Percentiles rank a stretch among this genome's conserved stretches.
Conservation (phyloP, 2,329 filamentous ascomycete genomes). For the Venturia asperata region DNA sequence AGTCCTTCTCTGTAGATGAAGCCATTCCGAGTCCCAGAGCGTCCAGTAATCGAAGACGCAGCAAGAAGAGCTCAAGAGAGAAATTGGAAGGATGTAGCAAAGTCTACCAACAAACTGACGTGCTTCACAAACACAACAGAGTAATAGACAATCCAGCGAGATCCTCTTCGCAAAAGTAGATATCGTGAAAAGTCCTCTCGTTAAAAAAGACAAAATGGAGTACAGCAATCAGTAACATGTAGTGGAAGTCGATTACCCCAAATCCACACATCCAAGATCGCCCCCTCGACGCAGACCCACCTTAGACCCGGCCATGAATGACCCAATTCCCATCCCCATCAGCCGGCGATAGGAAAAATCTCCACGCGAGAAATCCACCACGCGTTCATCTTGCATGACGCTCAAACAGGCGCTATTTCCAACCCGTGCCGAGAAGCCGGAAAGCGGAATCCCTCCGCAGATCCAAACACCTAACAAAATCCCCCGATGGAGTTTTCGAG, state of each 20-base stretch:
- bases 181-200: background rate
- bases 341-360: no score
- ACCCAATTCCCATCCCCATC: background rate
- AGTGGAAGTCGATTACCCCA: no score
- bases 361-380: no score
- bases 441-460: background rate
- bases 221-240: no score
- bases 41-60: no score
- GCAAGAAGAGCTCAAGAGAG: background rate
- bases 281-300: no score
- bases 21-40: background rate
- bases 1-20: background rate
- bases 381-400: background rate
- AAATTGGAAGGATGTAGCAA: background rate
- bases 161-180: background rate
- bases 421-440: background rate
- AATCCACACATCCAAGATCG: no score
- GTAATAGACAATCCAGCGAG: background rate
- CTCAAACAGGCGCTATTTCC: background rate
- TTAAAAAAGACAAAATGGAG: no score
- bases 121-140: background rate
- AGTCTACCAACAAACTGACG: background rate
- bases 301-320: background rate
- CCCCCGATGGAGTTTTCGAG: no score
- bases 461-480: no score